Base-by-base conservation (phyloP, 2,329 filamentous ascomycete species). In the Metarhizium rileyi region DNA sequence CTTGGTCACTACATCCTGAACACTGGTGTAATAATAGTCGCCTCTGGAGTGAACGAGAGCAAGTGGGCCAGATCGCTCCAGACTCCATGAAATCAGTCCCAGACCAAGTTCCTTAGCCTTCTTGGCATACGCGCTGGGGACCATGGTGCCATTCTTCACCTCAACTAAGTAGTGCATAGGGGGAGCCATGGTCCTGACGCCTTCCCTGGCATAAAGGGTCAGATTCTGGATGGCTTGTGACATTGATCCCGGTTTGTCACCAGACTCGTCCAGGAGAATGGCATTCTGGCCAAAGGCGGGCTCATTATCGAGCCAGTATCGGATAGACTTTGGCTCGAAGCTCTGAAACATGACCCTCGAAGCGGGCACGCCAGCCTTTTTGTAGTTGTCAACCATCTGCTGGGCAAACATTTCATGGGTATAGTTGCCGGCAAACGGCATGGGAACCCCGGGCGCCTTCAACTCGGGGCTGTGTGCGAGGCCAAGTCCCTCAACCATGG, bases 391-490 rank as follows among this genome's bases (percentile, higher is more conserved):
- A 50, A 84, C 73, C 52, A 87, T 66, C 63, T 86, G 80, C 65
- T 84, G 80, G 0, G 79, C 78, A 59, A 79, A 87, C 58, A 72
- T 67, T 56, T 78, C 67, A 60, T 85, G 81, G 0, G 83, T 87
- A 69, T 85, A 87, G 60, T 73, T 61, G 27, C 71, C 72, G 41
- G 70, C 61, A 61, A 84, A 87, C 0, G 84, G 84, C 83, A 87
- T 87, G n/a, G 72, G 61, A n/a, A 87, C 78, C 56, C 77, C 70
- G 33, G 79, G 83, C 0, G 77, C 78, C 71, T 87, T 87, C 28
- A 86, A 72, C 66, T 86, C 83, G 5, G 80, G 76, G 0, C 79
- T 83, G 65, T 83, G 86, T 55, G 80, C 74, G 9, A 84, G 70
- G 35, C 78, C 81, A 40, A 79, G 70, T 2, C 65, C 63, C 55